Evolutionary conservation across 129 eudicot species (phyloP).

Genomic region (sunflower (Helianthus annuus)): HanXRQr2.0-SUNRISE NC_035437.2:6799814-6800313

Average conservation of each 20-base stretch:
- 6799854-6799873: slow-evolving; percentile 30
- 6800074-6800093: not conserved
- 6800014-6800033: slow-evolving; percentile 18
- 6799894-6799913: slow-evolving; percentile 21
- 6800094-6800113: not conserved
- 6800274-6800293: slow-evolving; percentile 45
- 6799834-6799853: slow-evolving; percentile 20
- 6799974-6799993: slow-evolving; percentile 24
- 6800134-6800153: slow-evolving; percentile 53
- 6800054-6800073: slow-evolving; percentile 5
- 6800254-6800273: slow-evolving; percentile 49
- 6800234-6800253: slow-evolving; percentile 69
- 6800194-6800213: slow-evolving; percentile 71
- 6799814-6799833: slow-evolving; percentile 21
- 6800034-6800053: slow-evolving; percentile 31
- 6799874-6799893: slow-evolving; percentile 23
- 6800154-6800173: slow-evolving; percentile 64
- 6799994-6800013: slow-evolving; percentile 19
- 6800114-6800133: slow-evolving; percentile 32
- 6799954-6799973: slow-evolving; percentile 18
- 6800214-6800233: slow-evolving; percentile 74
- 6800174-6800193: slow-evolving; percentile 70
- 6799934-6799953: slow-evolving; percentile 8
- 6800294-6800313: slow-evolving; percentile 47
- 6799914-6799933: slow-evolving; percentile 14